Evolutionary conservation across 495 filamentous ascomycete genomes (phyloP).

Genomic region (Aspergillus incahuasiensis): DNA sequence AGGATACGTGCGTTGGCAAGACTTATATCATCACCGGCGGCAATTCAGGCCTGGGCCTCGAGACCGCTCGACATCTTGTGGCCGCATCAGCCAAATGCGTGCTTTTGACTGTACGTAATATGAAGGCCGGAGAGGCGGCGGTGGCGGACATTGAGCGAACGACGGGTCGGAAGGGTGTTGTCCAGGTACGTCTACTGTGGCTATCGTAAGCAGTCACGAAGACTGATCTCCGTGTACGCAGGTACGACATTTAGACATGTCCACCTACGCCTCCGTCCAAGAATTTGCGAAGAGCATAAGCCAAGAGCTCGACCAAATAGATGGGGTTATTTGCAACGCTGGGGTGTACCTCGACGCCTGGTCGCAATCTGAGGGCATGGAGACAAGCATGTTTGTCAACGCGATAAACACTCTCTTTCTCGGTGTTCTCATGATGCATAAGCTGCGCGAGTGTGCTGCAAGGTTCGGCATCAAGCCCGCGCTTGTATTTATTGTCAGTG

Average conservation of each 20-base stretch:
- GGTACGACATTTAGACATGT: background rate
- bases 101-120: conserved; percentile 47
- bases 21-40: conserved; percentile 14
- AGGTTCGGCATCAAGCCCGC: too few relatives aligned
- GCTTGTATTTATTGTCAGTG: too few relatives aligned
- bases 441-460: too few relatives aligned
- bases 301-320: too few relatives aligned
- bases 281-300: too few relatives aligned
- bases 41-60: conserved; percentile 30
- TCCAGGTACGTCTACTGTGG: conserved; percentile 19
- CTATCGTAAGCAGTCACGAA: too few relatives aligned
- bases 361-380: background rate
- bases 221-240: background rate
- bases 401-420: too few relatives aligned
- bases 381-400: too few relatives aligned
- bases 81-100: conserved; percentile 29
- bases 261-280: background rate
- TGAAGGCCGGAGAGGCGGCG: conserved; percentile 37
- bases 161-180: conserved; percentile 6
- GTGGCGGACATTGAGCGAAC: conserved; percentile 19
- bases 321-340: conserved; percentile 6
- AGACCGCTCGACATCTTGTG: conserved; percentile 21
- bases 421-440: too few relatives aligned
- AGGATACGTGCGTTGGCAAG: too few relatives aligned
- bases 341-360: background rate